phyloP scores from a whole-genome alignment of 2,329 filamentous ascomycete genomes.

The Sporothrix variecibatus region DNA sequence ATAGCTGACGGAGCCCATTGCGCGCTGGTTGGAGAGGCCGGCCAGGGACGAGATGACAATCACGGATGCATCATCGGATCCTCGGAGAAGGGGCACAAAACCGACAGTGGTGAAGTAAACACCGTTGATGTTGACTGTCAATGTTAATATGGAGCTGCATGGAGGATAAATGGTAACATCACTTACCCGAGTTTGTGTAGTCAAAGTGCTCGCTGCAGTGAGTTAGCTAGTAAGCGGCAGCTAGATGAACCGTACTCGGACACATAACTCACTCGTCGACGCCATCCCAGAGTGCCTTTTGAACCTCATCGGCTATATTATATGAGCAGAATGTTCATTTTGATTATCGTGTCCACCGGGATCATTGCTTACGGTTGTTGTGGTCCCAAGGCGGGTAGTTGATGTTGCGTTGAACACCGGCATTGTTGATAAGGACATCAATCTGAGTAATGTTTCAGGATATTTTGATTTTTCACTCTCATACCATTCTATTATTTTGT shows the following conservation, averaged over 20 bases:
- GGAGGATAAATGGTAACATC: no score
- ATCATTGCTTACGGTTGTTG: background rate
- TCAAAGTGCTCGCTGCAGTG: background rate
- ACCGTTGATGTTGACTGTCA: background rate
- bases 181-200: background rate
- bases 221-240: background rate
- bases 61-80: background rate
- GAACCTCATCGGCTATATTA: background rate
- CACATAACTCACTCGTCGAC: background rate
- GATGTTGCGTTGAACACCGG: background rate
- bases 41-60: background rate
- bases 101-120: background rate
- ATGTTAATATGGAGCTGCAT: background rate
- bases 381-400: background rate
- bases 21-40: background rate
- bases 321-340: background rate
- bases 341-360: background rate
- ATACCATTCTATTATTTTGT: background rate
- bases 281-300: background rate
- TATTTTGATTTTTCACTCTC: background rate
- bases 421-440: conserved; percentile 4
- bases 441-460: background rate
- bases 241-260: background rate
- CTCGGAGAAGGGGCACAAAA: background rate
- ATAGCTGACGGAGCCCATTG: background rate